phyloP scores from a whole-genome alignment of 371 early-diverging fungal species.

The Apophysomyces elegans region DNA sequence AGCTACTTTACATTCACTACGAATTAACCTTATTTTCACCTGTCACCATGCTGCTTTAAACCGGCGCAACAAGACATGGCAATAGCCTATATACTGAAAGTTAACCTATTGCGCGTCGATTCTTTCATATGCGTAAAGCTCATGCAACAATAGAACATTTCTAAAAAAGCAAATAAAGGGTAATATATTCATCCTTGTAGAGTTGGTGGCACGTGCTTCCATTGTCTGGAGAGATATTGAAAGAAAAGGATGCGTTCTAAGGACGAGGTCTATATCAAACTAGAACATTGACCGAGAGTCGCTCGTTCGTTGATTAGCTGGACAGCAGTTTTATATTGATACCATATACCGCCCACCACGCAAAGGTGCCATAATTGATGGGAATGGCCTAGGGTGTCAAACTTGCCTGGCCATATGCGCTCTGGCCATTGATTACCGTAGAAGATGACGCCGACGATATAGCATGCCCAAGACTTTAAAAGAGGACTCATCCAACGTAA shows the following conservation, averaged over 20 bases:
- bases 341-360: slow-evolving; percentile 73
- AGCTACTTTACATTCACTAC: too few species aligned
- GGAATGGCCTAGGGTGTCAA: slow-evolving; percentile 76
- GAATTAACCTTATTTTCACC: too few species aligned
- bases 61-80: too few species aligned
- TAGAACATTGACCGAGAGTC: not conserved
- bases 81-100: too few species aligned
- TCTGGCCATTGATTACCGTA: slow-evolving; percentile 80
- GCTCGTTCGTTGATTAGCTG: not conserved
- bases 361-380: slow-evolving; percentile 84
- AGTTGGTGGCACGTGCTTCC: too few species aligned
- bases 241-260: too few species aligned
- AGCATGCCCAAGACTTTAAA: slow-evolving; percentile 44
- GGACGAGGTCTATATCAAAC: not conserved
- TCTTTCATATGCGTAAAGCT: too few species aligned
- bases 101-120: too few species aligned
- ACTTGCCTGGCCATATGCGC: slow-evolving; percentile 71
- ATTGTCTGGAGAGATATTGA: too few species aligned
- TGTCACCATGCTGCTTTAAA: too few species aligned
- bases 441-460: slow-evolving; percentile 46
- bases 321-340: slow-evolving; percentile 64
- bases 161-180: not conserved
- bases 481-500: slow-evolving; percentile 47
- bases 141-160: not conserved
- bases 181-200: too few species aligned